Base-by-base conservation (phyloP, 805 yeast genomes). In the Suhomyces sp. region DNA sequence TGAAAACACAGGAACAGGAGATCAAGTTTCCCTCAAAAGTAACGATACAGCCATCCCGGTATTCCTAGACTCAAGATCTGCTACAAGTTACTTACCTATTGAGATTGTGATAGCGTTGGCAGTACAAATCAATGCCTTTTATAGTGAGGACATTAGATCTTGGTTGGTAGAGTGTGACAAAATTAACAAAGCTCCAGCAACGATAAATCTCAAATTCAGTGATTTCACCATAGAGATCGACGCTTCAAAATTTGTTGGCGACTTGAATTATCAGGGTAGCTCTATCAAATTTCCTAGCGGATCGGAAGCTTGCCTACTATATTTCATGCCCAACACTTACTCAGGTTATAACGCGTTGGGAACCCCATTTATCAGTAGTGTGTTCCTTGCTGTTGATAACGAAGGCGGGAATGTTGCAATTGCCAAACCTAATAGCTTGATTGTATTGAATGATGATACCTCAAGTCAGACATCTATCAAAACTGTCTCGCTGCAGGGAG, bases 71-170 rank as follows among this genome's bases (percentile, higher is more conserved):
- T 70, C 88, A 1, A 72, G 89, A 51, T 70, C 77, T 40, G 55
- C 65, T 9, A 79, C 67, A 62, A 75, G 74, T 25, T 78, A 71
- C 60, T 63, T 87, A 33, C 93, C 93, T 0, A 67, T 77, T 40
- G 76, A 78, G 44, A 62, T 81, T 4, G 69, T 87, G 41, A 73
- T 87, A 47, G 81, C 80, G 57, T 66, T 87, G 27, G 89, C 92
- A 0, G 73, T 86, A 22, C 92, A 87, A 65, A 69, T 85, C 39
- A 84, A 84, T 60, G 93, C 93, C 0, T 79, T 75, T 55, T 87
- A 81, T 61, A 75, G 79, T 3, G 63, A 68, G 3, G 69, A 72
- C 5, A 60, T 73, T 6, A 71, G 69, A 21, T 60, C 76, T 15
- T 87, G 93, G 93, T 59, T 85, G 13, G 84, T 85, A 12, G 78